phyloP scores from a whole-genome alignment of 768 basidiomycete genomes.

The Rhodotorula graminis region DNA sequence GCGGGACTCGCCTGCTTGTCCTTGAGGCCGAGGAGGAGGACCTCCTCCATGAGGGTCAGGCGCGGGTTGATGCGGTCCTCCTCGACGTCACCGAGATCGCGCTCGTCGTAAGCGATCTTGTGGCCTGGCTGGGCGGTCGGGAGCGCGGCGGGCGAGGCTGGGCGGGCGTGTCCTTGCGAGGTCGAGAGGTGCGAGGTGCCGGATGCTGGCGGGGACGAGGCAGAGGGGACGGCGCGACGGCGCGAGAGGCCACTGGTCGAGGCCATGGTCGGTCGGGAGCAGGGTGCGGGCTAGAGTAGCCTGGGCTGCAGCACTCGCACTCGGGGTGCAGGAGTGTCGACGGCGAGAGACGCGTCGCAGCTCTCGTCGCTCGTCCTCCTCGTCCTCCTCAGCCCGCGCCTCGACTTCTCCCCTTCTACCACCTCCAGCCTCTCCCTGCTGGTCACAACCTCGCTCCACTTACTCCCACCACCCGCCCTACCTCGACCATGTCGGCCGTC shows the following conservation, averaged over 20 bases:
- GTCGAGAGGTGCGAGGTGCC: background rate
- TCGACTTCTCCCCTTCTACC: no score
- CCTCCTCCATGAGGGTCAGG: conserved; percentile 95
- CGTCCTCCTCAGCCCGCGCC: no score
- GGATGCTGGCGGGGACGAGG: background rate
- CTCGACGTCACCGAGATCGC: conserved; percentile 66
- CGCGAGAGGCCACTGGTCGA: conserved; percentile 10
- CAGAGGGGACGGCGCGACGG: conserved; percentile 1
- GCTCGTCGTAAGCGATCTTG: conserved; percentile 77
- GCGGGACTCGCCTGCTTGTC: conserved; percentile 73
- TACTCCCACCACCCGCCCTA: background rate
- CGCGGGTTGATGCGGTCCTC: conserved; percentile 67
- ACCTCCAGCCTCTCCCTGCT: no score
- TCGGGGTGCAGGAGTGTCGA: background rate
- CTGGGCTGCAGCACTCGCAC: background rate
- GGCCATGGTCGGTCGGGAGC: background rate
- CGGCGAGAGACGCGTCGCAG: background rate
- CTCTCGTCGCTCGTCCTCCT: no score
- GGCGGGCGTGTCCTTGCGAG: background rate
- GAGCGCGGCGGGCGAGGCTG: background rate
- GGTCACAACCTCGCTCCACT: no score
- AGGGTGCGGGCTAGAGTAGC: background rate
- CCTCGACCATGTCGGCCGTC: conserved; percentile 42
- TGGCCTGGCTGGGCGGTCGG: conserved; percentile 8
- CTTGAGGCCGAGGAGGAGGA: conserved; percentile 85